Percentiles rank a stretch among this genome's conserved stretches.
Conservation (phyloP, 2,329 filamentous ascomycete genomes). For the Epichloe sibirici region DNA sequence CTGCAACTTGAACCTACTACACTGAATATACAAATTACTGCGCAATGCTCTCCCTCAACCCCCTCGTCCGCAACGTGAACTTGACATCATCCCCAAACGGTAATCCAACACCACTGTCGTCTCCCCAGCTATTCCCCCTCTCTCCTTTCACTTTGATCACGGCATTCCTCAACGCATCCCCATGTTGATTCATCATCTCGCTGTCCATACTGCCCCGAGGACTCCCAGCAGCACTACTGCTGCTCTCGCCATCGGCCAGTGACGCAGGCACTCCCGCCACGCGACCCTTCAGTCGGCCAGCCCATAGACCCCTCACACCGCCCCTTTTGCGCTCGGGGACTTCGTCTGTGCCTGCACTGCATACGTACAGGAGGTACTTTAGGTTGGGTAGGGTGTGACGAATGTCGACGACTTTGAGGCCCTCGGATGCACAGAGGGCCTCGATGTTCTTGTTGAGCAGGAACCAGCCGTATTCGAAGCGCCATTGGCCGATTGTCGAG, state of each 20-base stretch:
- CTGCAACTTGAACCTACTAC: background rate
- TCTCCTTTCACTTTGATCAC: conserved; percentile 16
- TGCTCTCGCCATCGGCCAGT: conserved; percentile 23
- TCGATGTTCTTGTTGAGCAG: conserved; percentile 96
- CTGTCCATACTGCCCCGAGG: conserved; percentile 33
- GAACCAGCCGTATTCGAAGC: conserved; percentile 94
- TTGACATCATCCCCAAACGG: conserved; percentile 35
- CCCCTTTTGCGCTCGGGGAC: conserved; percentile 49
- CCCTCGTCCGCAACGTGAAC: conserved; percentile 43
- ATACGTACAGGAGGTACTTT: conserved; percentile 83
- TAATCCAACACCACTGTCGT: conserved; percentile 19
- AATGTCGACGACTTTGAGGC: conserved; percentile 74
- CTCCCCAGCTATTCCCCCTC: conserved; percentile 3
- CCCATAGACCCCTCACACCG: conserved; percentile 46
- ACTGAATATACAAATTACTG: background rate
- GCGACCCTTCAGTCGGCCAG: conserved; percentile 31
- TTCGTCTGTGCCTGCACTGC: conserved; percentile 62
- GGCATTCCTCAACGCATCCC: conserved; percentile 25
- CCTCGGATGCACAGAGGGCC: conserved; percentile 48
- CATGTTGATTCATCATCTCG: conserved; percentile 25
- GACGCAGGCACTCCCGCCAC: conserved; percentile 12
- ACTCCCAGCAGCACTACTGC: conserved; percentile 26
- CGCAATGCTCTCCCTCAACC: conserved; percentile 35
- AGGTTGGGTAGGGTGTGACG: conserved; percentile 87
- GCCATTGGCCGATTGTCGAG: conserved; percentile 61